Evolutionary conservation across 179 eudicot genomes (phyloP).

Genomic region (Vitellaria paradoxa): DNA sequence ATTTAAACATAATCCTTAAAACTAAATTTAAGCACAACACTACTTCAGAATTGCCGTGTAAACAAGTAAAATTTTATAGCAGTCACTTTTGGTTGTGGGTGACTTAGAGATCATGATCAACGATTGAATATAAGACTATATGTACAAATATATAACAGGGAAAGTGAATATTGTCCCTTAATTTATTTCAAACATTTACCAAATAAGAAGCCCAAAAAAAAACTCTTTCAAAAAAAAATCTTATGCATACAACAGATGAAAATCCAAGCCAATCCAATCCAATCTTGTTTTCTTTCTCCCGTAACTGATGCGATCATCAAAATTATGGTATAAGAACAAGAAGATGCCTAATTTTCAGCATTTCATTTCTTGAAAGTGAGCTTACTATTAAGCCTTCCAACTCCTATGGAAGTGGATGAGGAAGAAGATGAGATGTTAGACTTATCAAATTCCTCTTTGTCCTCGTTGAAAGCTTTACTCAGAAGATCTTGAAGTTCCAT

Average conservation of each 20-base stretch:
- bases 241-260: no score
- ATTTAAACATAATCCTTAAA: no score
- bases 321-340: conserved; percentile 20
- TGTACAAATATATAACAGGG: background rate
- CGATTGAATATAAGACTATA: background rate
- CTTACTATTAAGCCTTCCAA: conserved; percentile 36
- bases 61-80: background rate
- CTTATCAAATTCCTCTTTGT: conserved; percentile 51
- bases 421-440: conserved; percentile 53
- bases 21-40: no score
- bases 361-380: conserved; percentile 33
- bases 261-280: background rate
- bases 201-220: background rate
- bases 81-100: background rate
- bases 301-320: background rate
- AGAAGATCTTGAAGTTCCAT: conserved; percentile 60
- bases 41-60: no score
- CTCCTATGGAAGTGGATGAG: conserved; percentile 42
- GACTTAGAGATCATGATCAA: background rate
- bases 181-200: background rate
- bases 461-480: conserved; percentile 62
- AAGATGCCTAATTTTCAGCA: background rate
- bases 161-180: background rate
- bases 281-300: background rate
- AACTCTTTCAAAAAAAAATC: background rate